Evolutionary conservation across 345 rosid genomes (phyloP).

Genomic region (Psidium friedrichsthalianum): DNA sequence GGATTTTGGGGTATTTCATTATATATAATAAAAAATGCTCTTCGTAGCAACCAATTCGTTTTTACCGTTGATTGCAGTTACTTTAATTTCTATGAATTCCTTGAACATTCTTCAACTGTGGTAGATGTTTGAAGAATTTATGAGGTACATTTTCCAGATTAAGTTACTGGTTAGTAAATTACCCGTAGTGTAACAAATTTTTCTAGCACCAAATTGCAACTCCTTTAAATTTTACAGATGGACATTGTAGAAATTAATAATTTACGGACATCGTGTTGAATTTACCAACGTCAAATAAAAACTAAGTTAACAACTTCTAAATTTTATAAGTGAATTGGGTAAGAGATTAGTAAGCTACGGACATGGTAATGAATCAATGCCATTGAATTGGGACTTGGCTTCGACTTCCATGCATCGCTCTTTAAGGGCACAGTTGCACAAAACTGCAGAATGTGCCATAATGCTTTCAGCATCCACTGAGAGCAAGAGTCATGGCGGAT

Average conservation of each 20-base stretch:
- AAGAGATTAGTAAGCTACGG: not conserved
- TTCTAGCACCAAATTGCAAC: not conserved
- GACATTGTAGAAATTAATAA: not conserved
- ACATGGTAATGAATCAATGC: not conserved
- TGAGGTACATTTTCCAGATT: no score
- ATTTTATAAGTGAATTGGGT: not conserved
- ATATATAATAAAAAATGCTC: not conserved
- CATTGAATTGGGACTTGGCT: not conserved
- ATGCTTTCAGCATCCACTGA: not conserved
- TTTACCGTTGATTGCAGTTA: not conserved
- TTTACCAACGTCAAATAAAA: not conserved
- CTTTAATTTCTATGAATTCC: not conserved
- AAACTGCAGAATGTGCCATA: not conserved
- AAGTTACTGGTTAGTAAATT: not conserved
- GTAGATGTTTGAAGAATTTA: no score
- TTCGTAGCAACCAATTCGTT: not conserved
- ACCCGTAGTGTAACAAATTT: not conserved
- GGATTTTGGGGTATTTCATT: not conserved
- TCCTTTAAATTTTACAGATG: not conserved
- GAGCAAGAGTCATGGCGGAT: not conserved
- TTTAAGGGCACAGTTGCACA: not conserved
- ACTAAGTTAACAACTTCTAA: not conserved
- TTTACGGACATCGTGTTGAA: accelerated
- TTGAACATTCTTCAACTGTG: not conserved
- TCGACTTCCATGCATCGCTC: not conserved